Base-by-base conservation (phyloP, 352 stramenopile genomes). In the Pythium chondricola region DNA sequence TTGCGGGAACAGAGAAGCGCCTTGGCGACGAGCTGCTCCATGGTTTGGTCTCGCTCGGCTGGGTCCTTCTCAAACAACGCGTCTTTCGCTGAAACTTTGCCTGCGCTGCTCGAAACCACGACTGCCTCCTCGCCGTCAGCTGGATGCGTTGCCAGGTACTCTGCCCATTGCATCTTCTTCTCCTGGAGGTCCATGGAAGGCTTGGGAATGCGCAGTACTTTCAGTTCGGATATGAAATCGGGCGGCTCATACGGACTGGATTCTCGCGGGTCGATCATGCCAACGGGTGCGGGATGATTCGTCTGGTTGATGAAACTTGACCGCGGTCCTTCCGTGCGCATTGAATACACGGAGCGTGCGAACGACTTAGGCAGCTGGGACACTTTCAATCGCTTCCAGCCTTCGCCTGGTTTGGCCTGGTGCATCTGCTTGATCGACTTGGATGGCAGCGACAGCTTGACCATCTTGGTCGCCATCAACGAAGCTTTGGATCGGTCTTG, bases 361-460 rank as follows among this genome's bases (percentile, higher is more conserved):
- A 91, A 91, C 46, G 72, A 73, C 7, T 50, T 60, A 0, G 80
- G 74, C 36, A 91, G 41, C 2, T 66, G 67, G 4, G 70, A 69
- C 0, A 56, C 58, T 49, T 85, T 83, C 2, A 91, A 65, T 1
- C 80, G 74, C 51, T 88, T 88, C 80, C 76, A 91, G 44, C 76
- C 80, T 54, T 87, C 70, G 5, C 76, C 76, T 2, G 61, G 74
- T 6, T 46, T 56, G 0, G 48, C 61, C n/a, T n/a, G n/a, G 11
- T 45, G 63, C 13, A 30, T 25, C 11, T 43, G 61, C 31, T 33
- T 49, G 2, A 38, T 18, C 24, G 37, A 25, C 20, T 59, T 35
- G 4, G 69, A 42, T 26, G 60, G 32, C 16, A 90, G 52, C 43
- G 83, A 60, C 13, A 90, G 58, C 39, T 78, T 76, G 1, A 74